Evolutionary conservation across 108 stramenopile species (phyloP), one percentile per base, ranked within the genome.

Genomic region (Discostella pseudostelligera): DNA sequence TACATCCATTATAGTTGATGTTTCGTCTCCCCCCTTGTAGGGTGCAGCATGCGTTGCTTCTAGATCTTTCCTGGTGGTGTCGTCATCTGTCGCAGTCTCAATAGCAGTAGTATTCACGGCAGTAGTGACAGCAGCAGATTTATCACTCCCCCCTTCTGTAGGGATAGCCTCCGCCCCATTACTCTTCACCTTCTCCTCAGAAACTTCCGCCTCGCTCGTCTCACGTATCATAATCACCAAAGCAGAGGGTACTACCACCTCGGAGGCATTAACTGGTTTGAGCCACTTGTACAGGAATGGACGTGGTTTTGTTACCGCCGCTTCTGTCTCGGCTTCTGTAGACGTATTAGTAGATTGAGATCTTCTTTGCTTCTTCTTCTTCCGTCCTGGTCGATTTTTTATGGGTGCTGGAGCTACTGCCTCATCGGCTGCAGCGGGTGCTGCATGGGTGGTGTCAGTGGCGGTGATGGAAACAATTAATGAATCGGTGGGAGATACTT

Each of bases 211-310:
- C 25, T 59, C 59, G 16, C 13, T 39, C 51, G 54, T 43, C 8
- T 72, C 71, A 0, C 64, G 54, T 17, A 50, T 69, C 3, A 67
- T 56, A 12, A 65, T 49, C 11, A 63, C 36, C 49, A 61, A 43
- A 8, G 59, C 45, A 37, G 62, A 65, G 16, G 87, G 87, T n/a
- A 88, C 69, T 5, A 72, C 39, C 51, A 87, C 78, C 12, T 65
- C 54, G 0, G 37, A 62, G n/a, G 85, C 81, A 57, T 78, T 70
- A 14, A 71, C 78, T 9, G 56, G 22, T 20, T 66, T 49, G n/a
- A 74, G 25, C 53, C 72, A 89, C 16, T 37, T 65, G 56, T 89
- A 89, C 8, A 26, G 36, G 70, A 89, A 88, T 10, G 84, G 81
- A 39, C 68, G 55, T 10, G 76, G 74, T 58, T 46, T 40, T 55